Conservation (phyloP, 139 green algal species). For the Haematococcus lacustris region DNA sequence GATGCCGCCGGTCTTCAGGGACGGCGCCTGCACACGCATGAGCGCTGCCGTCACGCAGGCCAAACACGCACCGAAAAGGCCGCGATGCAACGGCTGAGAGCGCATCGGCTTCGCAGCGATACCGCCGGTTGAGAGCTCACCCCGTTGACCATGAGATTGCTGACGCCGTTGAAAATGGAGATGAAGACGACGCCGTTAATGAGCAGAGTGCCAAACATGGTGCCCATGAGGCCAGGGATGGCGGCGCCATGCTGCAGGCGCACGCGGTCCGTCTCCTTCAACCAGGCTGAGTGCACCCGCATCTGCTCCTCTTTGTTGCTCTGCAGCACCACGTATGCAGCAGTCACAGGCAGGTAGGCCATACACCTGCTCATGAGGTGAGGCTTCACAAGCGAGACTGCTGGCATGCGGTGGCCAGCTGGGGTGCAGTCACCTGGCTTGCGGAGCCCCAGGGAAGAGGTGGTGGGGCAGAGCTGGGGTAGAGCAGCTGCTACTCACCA, state of each 20-base stretch:
- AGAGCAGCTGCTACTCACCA: too few relatives aligned
- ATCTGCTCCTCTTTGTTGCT: constrained; percentile 22
- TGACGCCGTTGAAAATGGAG: constrained; percentile 39
- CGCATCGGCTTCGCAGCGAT: not conserved
- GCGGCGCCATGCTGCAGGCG: not conserved
- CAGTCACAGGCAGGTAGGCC: not conserved
- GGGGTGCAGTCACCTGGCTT: not conserved
- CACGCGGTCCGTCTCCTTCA: constrained; percentile 8
- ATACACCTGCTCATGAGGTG: not conserved
- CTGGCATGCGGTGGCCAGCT: not conserved
- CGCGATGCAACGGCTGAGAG: not conserved
- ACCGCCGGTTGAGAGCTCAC: too few relatives aligned
- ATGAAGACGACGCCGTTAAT: constrained; percentile 38
- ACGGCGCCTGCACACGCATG: constrained; percentile 49
- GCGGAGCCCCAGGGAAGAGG: not conserved
- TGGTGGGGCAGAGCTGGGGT: too few relatives aligned
- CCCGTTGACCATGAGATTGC: constrained; percentile 34
- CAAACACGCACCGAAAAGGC: not conserved
- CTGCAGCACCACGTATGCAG: constrained; percentile 7
- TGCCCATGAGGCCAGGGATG: constrained; percentile 1
- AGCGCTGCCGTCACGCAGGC: too few relatives aligned
- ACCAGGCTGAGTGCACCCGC: constrained; percentile 14
- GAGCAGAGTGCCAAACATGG: constrained; percentile 22
- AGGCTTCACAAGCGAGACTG: not conserved
- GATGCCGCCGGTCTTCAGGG: constrained; percentile 55